These are phyloP conservation scores for Chaetomium fimeti DNA, from an alignment of 495 filamentous ascomycete species.

Conservation along the genomic window DNA sequence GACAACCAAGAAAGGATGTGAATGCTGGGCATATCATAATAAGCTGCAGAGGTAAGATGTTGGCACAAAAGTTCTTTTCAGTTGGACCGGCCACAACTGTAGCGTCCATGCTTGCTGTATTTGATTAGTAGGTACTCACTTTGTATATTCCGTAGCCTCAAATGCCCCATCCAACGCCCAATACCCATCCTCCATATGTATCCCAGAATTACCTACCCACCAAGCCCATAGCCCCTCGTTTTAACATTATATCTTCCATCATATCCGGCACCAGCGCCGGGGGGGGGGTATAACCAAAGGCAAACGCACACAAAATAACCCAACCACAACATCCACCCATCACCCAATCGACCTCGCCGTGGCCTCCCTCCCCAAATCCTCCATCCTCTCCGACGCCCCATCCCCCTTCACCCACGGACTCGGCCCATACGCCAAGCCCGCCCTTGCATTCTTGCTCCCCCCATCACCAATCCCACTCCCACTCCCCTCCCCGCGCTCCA, in stretches of 20 bases:
- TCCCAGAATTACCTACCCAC: not conserved
- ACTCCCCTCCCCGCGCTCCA: not conserved
- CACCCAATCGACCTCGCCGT: slow-evolving; percentile 19
- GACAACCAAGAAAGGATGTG: no score
- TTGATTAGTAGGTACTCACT: not conserved
- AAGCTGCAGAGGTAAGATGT: no score
- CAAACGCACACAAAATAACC: not conserved
- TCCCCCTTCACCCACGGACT: slow-evolving; percentile 12
- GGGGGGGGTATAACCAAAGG: not conserved
- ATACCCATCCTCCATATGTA: not conserved
- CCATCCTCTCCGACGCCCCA: slow-evolving; percentile 8
- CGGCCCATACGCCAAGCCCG: not conserved
- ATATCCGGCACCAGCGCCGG: not conserved
- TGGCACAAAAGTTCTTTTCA: no score
- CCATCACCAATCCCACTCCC: no score
- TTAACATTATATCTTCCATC: not conserved
- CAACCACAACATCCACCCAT: not conserved
- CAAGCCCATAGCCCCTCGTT: not conserved
- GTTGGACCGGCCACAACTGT: no score
- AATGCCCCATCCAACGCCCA: not conserved
- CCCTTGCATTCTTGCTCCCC: not conserved
- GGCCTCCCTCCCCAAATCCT: slow-evolving; percentile 12
- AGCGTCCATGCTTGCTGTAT: not conserved
- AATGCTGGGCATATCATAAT: no score
- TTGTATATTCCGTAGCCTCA: not conserved